Evolutionary conservation across 306 rosid species (phyloP), one percentile per base, ranked within the genome.

Genomic region (Ochetophila trinervis): DNA sequence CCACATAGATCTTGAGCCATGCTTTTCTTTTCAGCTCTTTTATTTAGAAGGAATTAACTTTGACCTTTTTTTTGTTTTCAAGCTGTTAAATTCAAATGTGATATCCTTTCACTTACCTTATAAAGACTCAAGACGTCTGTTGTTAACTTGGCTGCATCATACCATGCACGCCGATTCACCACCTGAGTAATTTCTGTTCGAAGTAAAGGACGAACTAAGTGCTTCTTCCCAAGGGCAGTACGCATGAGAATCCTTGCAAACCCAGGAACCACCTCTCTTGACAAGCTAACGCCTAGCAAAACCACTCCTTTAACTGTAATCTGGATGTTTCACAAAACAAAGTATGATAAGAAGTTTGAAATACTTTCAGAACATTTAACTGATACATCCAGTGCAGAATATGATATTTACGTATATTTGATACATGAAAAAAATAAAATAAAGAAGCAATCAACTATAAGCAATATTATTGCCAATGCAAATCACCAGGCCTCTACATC

Each of bases 211-310:
- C 95, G 95, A 63, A 91, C 98, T 77, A 89, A 69, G 73, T 91
- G 96, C 82, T 89, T 88, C 80, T 89, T 91, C 61, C 98, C 98
- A 22, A 88, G 95, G 60, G 96, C 87, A 42, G 98, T 89, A 55
- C 90, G 90, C 68, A 91, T 72, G 62, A 89, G 88, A 76, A 91
- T 91, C 79, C 96, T 88, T 20, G 96, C 98, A 80, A 91, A 89
- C 68, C 88, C 82, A 54, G 98, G 98, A 75, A 91, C 96, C 54
- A 91, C 88, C 74, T 88, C 96, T 79, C 96, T 87, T 34, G 96
- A 80, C 72, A 91, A 83, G 79, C 87, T 83, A 74, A 87, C 95
- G 58, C 82, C 81, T 69, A 91, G 83, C 78, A 91, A 77, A 18
- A 91, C 87, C 17, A 91, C 76, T 21, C 96, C 98, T 66, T 81